phyloP scores from a whole-genome alignment of 1,284 basidiomycete species.

The Cystobasidium slooffiae region DNA sequence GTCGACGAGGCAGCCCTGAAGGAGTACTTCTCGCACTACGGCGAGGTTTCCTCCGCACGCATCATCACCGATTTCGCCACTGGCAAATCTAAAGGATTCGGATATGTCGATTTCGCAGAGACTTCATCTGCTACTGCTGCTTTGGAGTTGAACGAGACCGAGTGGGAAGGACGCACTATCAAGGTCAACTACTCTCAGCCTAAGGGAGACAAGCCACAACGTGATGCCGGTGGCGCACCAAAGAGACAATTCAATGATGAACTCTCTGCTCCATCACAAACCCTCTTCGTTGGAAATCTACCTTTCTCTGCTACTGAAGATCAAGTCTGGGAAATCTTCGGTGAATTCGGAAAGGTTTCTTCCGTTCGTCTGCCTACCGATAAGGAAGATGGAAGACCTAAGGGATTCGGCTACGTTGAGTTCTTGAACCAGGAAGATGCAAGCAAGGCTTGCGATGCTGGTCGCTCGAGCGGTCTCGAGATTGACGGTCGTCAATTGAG shows the following conservation, averaged over 20 bases:
- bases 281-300: slow-evolving; percentile 90
- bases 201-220: slow-evolving; percentile 71
- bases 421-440: slow-evolving; percentile 81
- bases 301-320: slow-evolving; percentile 83
- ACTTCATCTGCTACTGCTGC: slow-evolving; percentile 73
- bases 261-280: slow-evolving; percentile 69
- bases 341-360: slow-evolving; percentile 75
- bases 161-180: slow-evolving; percentile 89
- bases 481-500: slow-evolving; percentile 81
- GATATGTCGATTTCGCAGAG: slow-evolving; percentile 84
- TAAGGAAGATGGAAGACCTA: slow-evolving; percentile 83
- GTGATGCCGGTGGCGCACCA: slow-evolving; percentile 62
- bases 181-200: slow-evolving; percentile 71
- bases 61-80: slow-evolving; percentile 91
- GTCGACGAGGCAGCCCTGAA: slow-evolving; percentile 96
- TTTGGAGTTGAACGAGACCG: slow-evolving; percentile 72
- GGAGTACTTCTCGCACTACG: slow-evolving; percentile 85
- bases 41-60: slow-evolving; percentile 81
- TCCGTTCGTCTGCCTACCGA: slow-evolving; percentile 91
- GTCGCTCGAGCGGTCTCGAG: slow-evolving; percentile 65
- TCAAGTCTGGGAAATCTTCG: slow-evolving; percentile 86
- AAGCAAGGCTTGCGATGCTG: slow-evolving; percentile 74
- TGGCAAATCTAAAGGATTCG: slow-evolving; percentile 78
- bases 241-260: slow-evolving; percentile 59
- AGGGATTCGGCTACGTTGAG: slow-evolving; percentile 97